Percentiles rank a stretch among this genome's conserved stretches.
phyloP scores from a whole-genome alignment of 2,329 filamentous ascomycete genomes.

The Aureobasidium uvarum region DNA sequence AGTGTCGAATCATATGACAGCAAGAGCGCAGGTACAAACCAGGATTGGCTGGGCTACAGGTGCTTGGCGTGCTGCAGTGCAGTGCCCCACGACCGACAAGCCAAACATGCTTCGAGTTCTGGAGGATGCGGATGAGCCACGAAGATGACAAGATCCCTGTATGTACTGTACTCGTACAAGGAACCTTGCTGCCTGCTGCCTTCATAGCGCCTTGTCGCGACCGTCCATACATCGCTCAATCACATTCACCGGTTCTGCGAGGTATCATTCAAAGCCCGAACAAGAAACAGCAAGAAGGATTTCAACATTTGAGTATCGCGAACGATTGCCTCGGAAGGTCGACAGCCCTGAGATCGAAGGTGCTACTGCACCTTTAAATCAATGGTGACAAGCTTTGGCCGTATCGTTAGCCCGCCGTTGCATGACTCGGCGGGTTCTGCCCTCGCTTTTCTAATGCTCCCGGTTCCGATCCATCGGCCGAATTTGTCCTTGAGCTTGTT shows the following conservation, averaged over 20 bases:
- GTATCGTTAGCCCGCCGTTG: constrained; percentile 14
- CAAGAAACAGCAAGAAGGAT: constrained; percentile 8
- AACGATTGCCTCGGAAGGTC: constrained; percentile 10
- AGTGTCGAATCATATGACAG: not conserved
- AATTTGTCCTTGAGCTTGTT: constrained; percentile 12
- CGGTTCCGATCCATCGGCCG: constrained; percentile 21
- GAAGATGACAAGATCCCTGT: constrained; percentile 9
- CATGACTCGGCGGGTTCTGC: constrained; percentile 13
- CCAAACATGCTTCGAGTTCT: not conserved
- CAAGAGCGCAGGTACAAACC: not conserved
- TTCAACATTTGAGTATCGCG: constrained; percentile 1
- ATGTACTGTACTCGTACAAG: constrained; percentile 3
- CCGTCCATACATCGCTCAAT: not conserved
- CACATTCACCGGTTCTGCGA: not conserved
- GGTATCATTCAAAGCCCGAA: not conserved
- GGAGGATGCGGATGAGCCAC: constrained; percentile 22
- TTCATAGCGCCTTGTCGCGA: not conserved
- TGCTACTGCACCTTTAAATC: not conserved
- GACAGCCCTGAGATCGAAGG: constrained; percentile 12
- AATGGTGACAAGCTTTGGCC: constrained; percentile 8
- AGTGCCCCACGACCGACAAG: constrained; percentile 4
- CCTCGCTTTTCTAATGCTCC: not conserved
- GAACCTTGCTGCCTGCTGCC: constrained; percentile 11
- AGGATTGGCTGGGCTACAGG: not conserved
- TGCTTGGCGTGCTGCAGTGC: constrained; percentile 11